Percentiles rank a stretch among this genome's conserved stretches.
Evolutionary conservation across 2,329 filamentous ascomycete species (phyloP).

Genomic region (Aspergillus luchuensis): DNA sequence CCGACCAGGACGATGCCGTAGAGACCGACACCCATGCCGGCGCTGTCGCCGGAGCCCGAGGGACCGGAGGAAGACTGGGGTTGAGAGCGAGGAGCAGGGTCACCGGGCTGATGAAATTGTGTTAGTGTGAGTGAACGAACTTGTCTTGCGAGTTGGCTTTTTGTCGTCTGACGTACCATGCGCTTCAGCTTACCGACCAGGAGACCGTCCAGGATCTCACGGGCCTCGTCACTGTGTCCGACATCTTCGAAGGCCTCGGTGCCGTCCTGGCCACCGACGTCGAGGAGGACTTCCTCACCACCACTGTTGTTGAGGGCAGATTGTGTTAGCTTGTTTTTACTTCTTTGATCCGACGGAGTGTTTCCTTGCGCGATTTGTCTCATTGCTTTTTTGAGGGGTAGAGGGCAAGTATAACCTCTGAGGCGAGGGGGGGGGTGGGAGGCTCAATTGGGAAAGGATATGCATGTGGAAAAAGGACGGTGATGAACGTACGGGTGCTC

Average conservation of each 20-base stretch:
- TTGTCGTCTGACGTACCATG: slow-evolving; percentile 59
- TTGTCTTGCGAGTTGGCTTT: slow-evolving; percentile 8
- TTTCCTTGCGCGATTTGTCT: not conserved
- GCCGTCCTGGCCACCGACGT: slow-evolving; percentile 92
- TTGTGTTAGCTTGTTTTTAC: slow-evolving; percentile 7
- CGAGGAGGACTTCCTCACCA: slow-evolving; percentile 96
- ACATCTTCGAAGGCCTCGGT: slow-evolving; percentile 99
- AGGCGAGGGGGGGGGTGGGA: not conserved
- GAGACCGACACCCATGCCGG: slow-evolving; percentile 69
- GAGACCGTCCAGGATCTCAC: slow-evolving; percentile 83
- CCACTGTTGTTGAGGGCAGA: slow-evolving; percentile 59
- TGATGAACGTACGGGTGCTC: slow-evolving; percentile 78
- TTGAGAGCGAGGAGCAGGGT: slow-evolving; percentile 70
- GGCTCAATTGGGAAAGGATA: slow-evolving; percentile 1
- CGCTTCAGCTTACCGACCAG: slow-evolving; percentile 78
- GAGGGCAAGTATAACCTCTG: too few relatives aligned
- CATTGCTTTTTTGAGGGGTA: not conserved
- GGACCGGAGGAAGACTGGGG: slow-evolving; percentile 50
- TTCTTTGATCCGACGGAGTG: not conserved
- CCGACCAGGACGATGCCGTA: slow-evolving; percentile 81
- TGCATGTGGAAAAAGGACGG: too few relatives aligned
- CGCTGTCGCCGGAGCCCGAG: slow-evolving; percentile 35
- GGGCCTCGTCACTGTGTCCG: slow-evolving; percentile 96
- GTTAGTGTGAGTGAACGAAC: not conserved
- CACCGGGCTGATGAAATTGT: slow-evolving; percentile 60